Conservation (phyloP, 495 filamentous ascomycete species). For the Tuber indicum region DNA sequence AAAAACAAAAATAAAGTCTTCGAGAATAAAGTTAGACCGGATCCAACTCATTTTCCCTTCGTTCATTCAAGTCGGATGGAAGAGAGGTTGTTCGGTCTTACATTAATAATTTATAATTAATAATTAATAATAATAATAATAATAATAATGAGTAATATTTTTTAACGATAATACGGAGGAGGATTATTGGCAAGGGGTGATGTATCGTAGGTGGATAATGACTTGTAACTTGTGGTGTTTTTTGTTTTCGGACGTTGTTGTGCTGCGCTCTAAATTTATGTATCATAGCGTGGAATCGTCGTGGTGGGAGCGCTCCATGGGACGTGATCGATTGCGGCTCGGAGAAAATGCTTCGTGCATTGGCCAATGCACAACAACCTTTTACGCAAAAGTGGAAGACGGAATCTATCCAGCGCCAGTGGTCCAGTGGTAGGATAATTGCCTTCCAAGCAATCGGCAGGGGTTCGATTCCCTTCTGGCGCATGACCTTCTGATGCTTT, state of each 20-base stretch:
- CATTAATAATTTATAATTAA: not conserved
- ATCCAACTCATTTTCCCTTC: not conserved
- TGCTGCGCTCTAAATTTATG: too few species aligned
- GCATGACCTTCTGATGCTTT: not conserved
- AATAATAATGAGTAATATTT: too few species aligned
- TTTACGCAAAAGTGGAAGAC: not conserved
- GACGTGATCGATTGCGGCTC: not conserved
- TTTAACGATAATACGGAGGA: too few species aligned
- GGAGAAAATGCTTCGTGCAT: not conserved
- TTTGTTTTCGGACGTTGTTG: too few species aligned
- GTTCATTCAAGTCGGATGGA: not conserved
- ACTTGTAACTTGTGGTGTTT: too few species aligned
- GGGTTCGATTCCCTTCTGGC: conserved; percentile 25
- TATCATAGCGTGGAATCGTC: too few species aligned
- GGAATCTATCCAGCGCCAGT: conserved; percentile 7
- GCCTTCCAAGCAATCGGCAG: conserved; percentile 28
- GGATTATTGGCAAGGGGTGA: too few species aligned
- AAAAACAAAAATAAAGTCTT: not conserved
- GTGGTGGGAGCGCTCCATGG: too few species aligned
- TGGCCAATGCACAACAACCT: not conserved
- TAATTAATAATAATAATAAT: not conserved
- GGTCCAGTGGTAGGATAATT: conserved; percentile 30
- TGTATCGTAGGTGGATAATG: too few species aligned
- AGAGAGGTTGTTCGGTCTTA: not conserved
- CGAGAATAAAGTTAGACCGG: not conserved